Base-by-base conservation (phyloP, 805 yeast genomes). In the Saccharomycopsis microspora region DNA sequence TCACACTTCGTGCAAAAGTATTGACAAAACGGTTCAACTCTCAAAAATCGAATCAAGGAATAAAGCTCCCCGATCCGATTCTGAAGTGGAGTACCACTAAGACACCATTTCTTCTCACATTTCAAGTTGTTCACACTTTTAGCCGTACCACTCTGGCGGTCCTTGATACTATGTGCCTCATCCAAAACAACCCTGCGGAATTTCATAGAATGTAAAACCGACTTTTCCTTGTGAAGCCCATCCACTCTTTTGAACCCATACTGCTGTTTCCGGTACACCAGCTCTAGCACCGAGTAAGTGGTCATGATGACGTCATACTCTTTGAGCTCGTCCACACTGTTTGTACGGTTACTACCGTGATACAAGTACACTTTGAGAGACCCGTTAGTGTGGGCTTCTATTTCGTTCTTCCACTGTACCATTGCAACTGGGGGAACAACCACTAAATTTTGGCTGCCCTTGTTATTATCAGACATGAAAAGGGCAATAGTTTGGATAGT, bases 361-460 rank as follows among this genome's bases (percentile, higher is more conserved):
- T 72, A 93, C 2, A 90, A 65, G 11, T 78, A 76, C 4, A 82
- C 86, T 50, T 72, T 77, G 54, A 93, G 65, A 27, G 69, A 67
- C 5, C 82, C 85, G 34, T 76, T 78, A 0, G 97, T 82, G 61
- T 93, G 96, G 44, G 74, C 76, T 51, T 80, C 85, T 45, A 93
- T 93, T 65, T 93, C 99, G 57, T 82, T 78, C 59, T 82, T 85
- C 99, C 99, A 93, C 62, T 93, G 99, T 84, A 93, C 85, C 42
- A 93, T 67, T 0, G 97, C 97, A n/a, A 93, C 98, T 0, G 98
- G 90, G 0, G 99, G 99, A 0, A 97, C 97, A 19, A 93, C 84
- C 4, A 93, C 97, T 52, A 93, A 66, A 55, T 81, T 85, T 19
- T 19, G 19, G 6, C 97, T 97, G 7, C 76, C 67, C 55, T 78